Percentiles rank a stretch among this genome's conserved stretches.
phyloP scores from a whole-genome alignment of 495 filamentous ascomycete genomes.

The Pyrenopolyporus hunteri region DNA sequence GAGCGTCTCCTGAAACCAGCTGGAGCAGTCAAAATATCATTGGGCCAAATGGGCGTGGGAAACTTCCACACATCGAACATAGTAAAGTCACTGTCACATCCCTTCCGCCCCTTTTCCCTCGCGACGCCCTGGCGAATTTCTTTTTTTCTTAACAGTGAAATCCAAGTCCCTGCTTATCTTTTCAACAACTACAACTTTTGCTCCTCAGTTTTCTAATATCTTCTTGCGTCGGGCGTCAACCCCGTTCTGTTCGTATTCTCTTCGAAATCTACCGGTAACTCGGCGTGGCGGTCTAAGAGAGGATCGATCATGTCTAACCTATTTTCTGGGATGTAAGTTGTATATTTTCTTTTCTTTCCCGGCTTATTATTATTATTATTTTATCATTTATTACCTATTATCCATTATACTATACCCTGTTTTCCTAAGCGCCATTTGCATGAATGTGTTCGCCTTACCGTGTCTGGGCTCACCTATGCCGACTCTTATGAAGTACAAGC shows the following conservation, averaged over 20 bases:
- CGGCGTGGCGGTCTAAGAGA: slow-evolving; percentile 31
- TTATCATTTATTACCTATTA: slow-evolving; percentile 1
- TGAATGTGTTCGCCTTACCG: neutral
- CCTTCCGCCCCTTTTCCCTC: slow-evolving; percentile 34
- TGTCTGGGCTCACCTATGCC: slow-evolving; percentile 3
- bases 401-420: neutral
- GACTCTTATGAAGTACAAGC: neutral
- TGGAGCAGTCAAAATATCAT: slow-evolving; percentile 25
- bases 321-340: slow-evolving; percentile 82
- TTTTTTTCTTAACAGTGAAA: neutral
- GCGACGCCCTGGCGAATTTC: slow-evolving; percentile 7
- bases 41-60: slow-evolving; percentile 24
- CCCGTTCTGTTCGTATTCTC: neutral
- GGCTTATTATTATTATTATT: slow-evolving; percentile 14
- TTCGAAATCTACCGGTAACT: slow-evolving; percentile 23
- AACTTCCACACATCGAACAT: slow-evolving; percentile 31
- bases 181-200: too few species aligned
- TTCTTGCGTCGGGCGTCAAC: neutral
- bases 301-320: slow-evolving; percentile 75
- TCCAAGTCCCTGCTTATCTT: too few species aligned
- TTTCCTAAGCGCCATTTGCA: neutral
- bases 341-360: slow-evolving; percentile 19
- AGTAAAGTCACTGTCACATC: slow-evolving; percentile 19
- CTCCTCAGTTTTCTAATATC: neutral
- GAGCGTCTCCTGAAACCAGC: slow-evolving; percentile 38